Conservation (phyloP, 352 stramenopile genomes). For the Globisporangium uncinulatum region DNA sequence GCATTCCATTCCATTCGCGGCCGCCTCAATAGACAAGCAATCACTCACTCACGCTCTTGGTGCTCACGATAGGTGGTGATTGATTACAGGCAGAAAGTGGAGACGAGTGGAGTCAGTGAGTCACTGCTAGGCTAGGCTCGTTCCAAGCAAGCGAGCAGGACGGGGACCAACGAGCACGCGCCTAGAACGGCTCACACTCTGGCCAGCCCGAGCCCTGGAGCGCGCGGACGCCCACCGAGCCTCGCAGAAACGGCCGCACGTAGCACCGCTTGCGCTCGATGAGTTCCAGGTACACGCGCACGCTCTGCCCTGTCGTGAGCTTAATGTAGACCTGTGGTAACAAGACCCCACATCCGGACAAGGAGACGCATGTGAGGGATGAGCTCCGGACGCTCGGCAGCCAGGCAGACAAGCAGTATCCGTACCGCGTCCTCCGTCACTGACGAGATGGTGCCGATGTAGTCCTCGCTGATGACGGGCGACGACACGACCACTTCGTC, state of each 20-base stretch:
- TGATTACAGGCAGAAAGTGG: too few relatives aligned
- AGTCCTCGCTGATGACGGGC: conserved; percentile 59
- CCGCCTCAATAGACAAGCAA: too few relatives aligned
- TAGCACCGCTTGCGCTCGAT: conserved; percentile 54
- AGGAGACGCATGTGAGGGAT: neutral
- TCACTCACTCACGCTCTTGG: too few relatives aligned
- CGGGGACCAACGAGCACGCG: neutral
- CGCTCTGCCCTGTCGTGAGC: conserved; percentile 53
- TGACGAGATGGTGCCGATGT: conserved; percentile 72
- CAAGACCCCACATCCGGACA: neutral
- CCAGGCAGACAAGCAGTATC: neutral
- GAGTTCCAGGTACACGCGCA: conserved; percentile 51
- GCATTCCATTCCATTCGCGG: too few relatives aligned
- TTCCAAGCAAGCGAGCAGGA: neutral
- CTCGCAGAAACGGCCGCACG: conserved; percentile 58
- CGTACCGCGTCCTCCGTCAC: conserved; percentile 61
- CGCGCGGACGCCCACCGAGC: conserved; percentile 31
- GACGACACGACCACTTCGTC: conserved; percentile 71
- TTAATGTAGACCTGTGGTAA: conserved; percentile 49
- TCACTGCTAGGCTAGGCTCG: neutral
- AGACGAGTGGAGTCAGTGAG: neutral
- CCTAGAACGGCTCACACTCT: conserved; percentile 57
- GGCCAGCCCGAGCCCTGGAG: conserved; percentile 54
- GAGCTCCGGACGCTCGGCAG: neutral
- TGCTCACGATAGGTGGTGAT: too few relatives aligned